Evolutionary conservation across 1,139 yeast genomes (phyloP).

Genomic region (Candida pseudoviswanathii): DNA sequence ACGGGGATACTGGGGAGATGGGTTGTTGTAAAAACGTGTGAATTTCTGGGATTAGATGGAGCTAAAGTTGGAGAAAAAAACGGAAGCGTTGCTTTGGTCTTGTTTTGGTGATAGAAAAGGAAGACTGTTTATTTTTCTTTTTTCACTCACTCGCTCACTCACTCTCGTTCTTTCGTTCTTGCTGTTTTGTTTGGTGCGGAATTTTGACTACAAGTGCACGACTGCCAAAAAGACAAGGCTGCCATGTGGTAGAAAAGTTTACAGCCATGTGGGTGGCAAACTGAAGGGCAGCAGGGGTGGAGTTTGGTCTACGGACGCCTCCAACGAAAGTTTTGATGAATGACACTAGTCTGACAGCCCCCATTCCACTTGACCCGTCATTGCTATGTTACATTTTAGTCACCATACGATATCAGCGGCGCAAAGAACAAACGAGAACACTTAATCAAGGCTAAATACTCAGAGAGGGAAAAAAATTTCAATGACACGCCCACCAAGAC

Average conservation of each 20-base stretch:
- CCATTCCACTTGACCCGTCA: not conserved
- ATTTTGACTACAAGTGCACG: not conserved
- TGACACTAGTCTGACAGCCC: too few species aligned
- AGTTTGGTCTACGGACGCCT: not conserved
- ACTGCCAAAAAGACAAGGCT: not conserved
- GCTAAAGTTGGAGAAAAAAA: not conserved
- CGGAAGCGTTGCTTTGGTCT: not conserved
- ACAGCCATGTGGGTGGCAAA: not conserved
- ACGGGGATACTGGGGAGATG: not conserved
- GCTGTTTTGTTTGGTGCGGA: not conserved
- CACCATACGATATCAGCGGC: not conserved
- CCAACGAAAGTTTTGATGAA: too few species aligned
- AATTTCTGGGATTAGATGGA: not conserved
- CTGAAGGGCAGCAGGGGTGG: not conserved
- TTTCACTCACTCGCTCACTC: not conserved
- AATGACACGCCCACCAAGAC: not conserved
- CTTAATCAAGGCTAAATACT: not conserved
- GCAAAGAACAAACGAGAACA: not conserved
- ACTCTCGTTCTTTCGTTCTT: not conserved
- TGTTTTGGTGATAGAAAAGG: not conserved
- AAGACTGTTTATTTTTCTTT: conserved; percentile 1
- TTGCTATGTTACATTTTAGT: not conserved
- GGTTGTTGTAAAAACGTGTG: not conserved
- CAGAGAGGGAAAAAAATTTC: not conserved
- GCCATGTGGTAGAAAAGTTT: not conserved